These are phyloP conservation scores for Ceriops decandra DNA, from an alignment of 345 rosid species.

Conservation along the genomic window DNA sequence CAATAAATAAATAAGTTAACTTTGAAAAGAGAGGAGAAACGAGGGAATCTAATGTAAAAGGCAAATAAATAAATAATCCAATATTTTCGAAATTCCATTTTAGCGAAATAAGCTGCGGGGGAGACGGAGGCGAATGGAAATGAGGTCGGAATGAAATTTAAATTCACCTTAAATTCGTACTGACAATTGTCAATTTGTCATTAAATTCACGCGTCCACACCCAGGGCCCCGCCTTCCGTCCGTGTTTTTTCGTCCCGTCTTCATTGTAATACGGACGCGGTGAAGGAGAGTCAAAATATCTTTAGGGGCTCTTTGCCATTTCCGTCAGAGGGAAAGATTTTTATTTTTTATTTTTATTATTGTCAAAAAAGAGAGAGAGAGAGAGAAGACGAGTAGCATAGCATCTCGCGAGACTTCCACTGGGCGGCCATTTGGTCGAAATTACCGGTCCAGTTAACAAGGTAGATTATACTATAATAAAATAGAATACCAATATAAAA, in stretches of 20 bases:
- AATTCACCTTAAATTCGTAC: slow-evolving; percentile 44
- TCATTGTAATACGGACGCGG: slow-evolving; percentile 6
- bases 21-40: no score
- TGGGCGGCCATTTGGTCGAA: slow-evolving; percentile 5
- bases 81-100: no score
- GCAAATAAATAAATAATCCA: not conserved
- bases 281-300: not conserved
- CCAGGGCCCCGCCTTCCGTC: slow-evolving; percentile 42
- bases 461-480: slow-evolving; percentile 4
- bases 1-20: no score
- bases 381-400: not conserved
- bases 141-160: slow-evolving; percentile 83
- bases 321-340: slow-evolving; percentile 7
- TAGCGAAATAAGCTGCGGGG: slow-evolving; percentile 36
- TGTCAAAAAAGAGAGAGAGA: not conserved
- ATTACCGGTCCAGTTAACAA: slow-evolving; percentile 7
- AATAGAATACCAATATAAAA: not conserved
- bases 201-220: slow-evolving; percentile 44
- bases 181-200: slow-evolving; percentile 2
- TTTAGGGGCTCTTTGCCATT: slow-evolving; percentile 11
- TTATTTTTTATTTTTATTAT: no score
- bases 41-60: not conserved
- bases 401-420: not conserved
- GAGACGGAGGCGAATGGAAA: slow-evolving; percentile 27
- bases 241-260: slow-evolving; percentile 20